Evolutionary conservation across 371 early-diverging fungal species (phyloP), one percentile per base, ranked within the genome.

Genomic region (Rhizopus delemar): DNA sequence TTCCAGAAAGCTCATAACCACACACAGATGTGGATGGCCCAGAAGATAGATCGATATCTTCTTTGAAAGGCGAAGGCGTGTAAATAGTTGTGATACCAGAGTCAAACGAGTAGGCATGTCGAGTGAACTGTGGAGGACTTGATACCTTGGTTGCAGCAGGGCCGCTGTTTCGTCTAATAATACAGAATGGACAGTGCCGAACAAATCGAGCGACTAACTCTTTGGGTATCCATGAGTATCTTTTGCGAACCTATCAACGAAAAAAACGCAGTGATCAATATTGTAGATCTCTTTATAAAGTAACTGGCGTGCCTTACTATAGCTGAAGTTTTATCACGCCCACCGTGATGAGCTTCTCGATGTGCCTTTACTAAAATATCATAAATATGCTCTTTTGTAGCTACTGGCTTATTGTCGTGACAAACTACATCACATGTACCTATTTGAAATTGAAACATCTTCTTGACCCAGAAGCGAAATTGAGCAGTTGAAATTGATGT

Each of bases 401-500:
- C 84, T 2, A 85, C 82, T 0, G 84, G 84, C 29, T 85, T 85
- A 39, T 82, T 80, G 50, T 75, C 77, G 63, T 85, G 83, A 45
- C 78, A 83, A 8, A 85, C 80, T 16, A 77, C 55, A 28, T 80
- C 78, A 3, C 66, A 68, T 12, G 70, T 52, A 41, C 70, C 72
- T 43, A 62, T 59, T 32, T 65, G 54, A 36, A 83, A 74, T 22
- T 80, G 75, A 64, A 85, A 83, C 84, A 85, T 85, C 53, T 83
- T 85, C 63, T 85, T 85, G 49, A 81, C 86, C 84, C 86, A 85
- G 60, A 85, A 85, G 7, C 84, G 74, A 57, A 85, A 85, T 63
- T 85, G 86, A 8, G 86, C 86, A 5, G 86, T 85, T 12, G 86
- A 85, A 16, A 82, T 79, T 15, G 81, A 73, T 0, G 86, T 85